Evolutionary conservation across 306 rosid species (phyloP), one percentile per base, ranked within the genome.

Genomic region (Argentina anserina): DNA sequence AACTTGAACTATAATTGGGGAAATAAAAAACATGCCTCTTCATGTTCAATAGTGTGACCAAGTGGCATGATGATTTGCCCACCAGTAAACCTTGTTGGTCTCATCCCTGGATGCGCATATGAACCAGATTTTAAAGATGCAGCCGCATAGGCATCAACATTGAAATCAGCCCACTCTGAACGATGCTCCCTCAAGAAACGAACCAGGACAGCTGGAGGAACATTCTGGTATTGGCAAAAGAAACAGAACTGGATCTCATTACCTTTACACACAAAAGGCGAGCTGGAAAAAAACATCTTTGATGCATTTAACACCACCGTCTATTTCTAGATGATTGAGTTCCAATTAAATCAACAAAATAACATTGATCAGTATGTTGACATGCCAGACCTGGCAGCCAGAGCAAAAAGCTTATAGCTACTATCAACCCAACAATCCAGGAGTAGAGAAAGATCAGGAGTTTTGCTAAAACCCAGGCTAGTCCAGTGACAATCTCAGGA

Each of bases 121-220:
- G 88, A 73, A 50, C 92, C 88, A n/a, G 97, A 84, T 82, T 88
- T 95, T 50, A 91, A 70, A 64, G 97, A 85, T 20, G 96, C 89
- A 8, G 97, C 97, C 21, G 90, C 65, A 74, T 87, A 95, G 13
- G 97, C 97, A 86, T 95, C 99, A 59, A 95, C 90, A 52, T 95
- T 95, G 81, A 95, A 95, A 89, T 95, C 97, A 52, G 99, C 99
- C 99, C 97, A 95, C 83, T 95, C 97, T 23, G 99, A 90, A 58
- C 97, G 97, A 42, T 95, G 99, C 79, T 95, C 97, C 77, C 97
- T 95, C 75, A 95, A 76, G 84, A 95, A 95, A 36, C 97, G 96
- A 84, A 95, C 96, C 65, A 95, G 84, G 63, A 95, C 86, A 1
- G 97, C 97, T 36, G 97, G 97, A 62, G 99, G 93, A 15, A 95